Percentiles rank a stretch among this genome's conserved stretches.
These are phyloP conservation scores for Pythium sukuiense DNA, from an alignment of 352 stramenopile genomes.

Conservation along the genomic window DNA sequence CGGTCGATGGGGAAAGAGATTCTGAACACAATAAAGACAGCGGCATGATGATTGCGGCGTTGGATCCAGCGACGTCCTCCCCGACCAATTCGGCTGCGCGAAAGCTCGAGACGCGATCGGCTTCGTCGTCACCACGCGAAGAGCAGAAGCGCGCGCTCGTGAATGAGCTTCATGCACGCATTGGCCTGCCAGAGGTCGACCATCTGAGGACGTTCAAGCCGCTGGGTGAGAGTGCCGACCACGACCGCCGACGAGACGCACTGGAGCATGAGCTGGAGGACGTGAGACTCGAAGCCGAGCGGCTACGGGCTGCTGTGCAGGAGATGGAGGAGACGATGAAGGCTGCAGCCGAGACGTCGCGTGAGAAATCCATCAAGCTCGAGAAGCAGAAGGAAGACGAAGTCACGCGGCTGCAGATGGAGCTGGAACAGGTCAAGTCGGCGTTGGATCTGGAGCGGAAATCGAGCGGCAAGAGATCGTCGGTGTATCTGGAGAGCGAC, in stretches of 20 bases:
- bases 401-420: slow-evolving; percentile 44
- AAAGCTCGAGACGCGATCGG: not conserved
- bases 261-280: slow-evolving; percentile 58
- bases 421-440: slow-evolving; percentile 50
- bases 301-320: slow-evolving; percentile 50
- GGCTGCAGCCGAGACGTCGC: slow-evolving; percentile 45
- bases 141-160: slow-evolving; percentile 67
- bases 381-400: slow-evolving; percentile 58
- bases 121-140: slow-evolving; percentile 42
- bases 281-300: slow-evolving; percentile 58
- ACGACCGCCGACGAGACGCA: slow-evolving; percentile 45
- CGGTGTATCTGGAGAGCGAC: slow-evolving; percentile 25
- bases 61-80: slow-evolving; percentile 21
- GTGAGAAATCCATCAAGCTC: slow-evolving; percentile 57
- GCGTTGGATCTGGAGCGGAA: slow-evolving; percentile 53
- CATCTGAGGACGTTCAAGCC: slow-evolving; percentile 72
- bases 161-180: slow-evolving; percentile 71
- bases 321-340: slow-evolving; percentile 62
- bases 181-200: slow-evolving; percentile 69
- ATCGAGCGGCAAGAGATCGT: slow-evolving; percentile 40
- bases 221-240: slow-evolving; percentile 43
- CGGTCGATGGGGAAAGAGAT: not conserved
- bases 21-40: not conserved
- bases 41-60: not conserved
- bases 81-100: not conserved